Conservation (phyloP, 345 rosid genomes). For the Schrenkiella parvula region DNA sequence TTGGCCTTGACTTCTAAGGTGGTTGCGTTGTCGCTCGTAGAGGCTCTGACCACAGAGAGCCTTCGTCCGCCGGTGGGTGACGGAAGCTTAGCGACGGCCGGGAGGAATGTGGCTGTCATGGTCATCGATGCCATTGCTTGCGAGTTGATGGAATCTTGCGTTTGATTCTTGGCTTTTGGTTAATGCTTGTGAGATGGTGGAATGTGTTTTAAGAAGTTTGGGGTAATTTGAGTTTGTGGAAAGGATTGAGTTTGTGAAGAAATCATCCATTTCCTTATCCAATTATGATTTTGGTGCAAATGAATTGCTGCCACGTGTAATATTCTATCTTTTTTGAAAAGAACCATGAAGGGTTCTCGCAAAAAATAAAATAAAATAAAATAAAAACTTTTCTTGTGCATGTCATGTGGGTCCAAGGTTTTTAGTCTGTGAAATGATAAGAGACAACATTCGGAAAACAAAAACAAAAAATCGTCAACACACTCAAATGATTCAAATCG, state of each 20-base stretch:
- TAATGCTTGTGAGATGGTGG: neutral
- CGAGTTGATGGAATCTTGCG: neutral
- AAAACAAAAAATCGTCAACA: neutral
- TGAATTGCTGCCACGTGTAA: constrained; percentile 32
- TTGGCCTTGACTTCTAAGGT: constrained; percentile 31
- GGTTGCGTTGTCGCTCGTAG: constrained; percentile 23
- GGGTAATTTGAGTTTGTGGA: constrained; percentile 18
- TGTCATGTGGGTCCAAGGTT: neutral
- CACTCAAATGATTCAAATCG: neutral
- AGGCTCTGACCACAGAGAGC: constrained; percentile 20
- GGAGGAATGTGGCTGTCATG: constrained; percentile 47
- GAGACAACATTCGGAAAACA: neutral
- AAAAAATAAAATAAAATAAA: no score
- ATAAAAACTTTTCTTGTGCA: no score
- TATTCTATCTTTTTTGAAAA: constrained; percentile 22
- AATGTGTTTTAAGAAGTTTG: constrained; percentile 17
- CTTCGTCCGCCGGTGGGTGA: constrained; percentile 23
- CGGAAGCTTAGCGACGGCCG: constrained; percentile 22
- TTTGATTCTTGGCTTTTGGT: neutral
- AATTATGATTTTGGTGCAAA: constrained; percentile 12
- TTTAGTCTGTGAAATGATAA: neutral
- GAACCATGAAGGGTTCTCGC: neutral
- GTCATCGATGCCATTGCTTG: constrained; percentile 49
- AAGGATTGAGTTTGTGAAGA: neutral
- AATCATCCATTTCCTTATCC: constrained; percentile 42